phyloP scores from a whole-genome alignment of 805 yeast species.

The Myxozyma kluyveri region DNA sequence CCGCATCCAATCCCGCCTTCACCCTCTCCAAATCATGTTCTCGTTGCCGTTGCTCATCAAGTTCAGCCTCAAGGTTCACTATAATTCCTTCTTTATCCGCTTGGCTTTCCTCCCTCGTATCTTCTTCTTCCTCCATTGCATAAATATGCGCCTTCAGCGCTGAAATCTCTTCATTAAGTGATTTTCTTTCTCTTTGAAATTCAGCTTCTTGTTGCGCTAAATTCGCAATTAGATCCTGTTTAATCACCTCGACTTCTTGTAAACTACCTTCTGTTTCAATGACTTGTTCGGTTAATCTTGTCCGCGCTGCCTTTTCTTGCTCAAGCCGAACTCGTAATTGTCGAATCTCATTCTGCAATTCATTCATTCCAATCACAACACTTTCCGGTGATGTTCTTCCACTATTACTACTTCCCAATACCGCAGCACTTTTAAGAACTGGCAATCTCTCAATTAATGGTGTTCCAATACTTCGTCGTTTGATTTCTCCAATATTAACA shows the following conservation, averaged over 20 bases:
- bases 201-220: slow-evolving; percentile 65
- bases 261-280: slow-evolving; percentile 37
- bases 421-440: neutral
- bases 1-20: slow-evolving; percentile 17
- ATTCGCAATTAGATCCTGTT: slow-evolving; percentile 63
- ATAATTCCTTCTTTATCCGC: slow-evolving; percentile 24
- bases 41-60: slow-evolving; percentile 37
- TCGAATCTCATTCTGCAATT: slow-evolving; percentile 8
- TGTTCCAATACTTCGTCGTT: too few relatives aligned
- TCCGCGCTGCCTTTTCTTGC: slow-evolving; percentile 48
- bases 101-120: slow-evolving; percentile 19
- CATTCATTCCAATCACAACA: slow-evolving; percentile 5
- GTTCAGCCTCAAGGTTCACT: slow-evolving; percentile 21
- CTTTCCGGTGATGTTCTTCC: neutral
- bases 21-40: slow-evolving; percentile 30
- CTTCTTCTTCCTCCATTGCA: slow-evolving; percentile 49
- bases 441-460: too few relatives aligned
- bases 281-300: slow-evolving; percentile 38
- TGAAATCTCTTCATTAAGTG: slow-evolving; percentile 51
- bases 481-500: too few relatives aligned
- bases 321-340: slow-evolving; percentile 30
- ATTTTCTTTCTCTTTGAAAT: slow-evolving; percentile 51
- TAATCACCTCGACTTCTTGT: slow-evolving; percentile 43
- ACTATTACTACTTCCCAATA: neutral
- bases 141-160: slow-evolving; percentile 46